These are phyloP conservation scores for Amanita exitialis DNA, from an alignment of 768 basidiomycete genomes.

Conservation along the genomic window DNA sequence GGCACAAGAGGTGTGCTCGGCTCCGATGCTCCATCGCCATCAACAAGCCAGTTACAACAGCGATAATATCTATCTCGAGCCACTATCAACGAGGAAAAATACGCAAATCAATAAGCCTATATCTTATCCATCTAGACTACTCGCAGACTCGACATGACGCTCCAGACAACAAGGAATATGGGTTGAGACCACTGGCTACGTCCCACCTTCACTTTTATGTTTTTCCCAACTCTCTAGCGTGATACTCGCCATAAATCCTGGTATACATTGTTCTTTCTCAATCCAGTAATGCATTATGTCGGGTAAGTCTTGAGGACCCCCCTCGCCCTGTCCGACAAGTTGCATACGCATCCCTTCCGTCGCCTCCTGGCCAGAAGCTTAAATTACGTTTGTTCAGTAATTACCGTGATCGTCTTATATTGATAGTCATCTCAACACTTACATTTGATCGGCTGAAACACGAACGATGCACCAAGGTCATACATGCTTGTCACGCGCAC, in stretches of 20 bases:
- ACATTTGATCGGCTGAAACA: constrained; percentile 53
- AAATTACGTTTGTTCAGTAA: neutral
- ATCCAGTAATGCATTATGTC: constrained; percentile 83
- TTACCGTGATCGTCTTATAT: neutral
- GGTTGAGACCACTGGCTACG: neutral
- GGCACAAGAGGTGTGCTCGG: neutral
- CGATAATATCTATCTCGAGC: neutral
- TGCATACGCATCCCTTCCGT: constrained; percentile 49
- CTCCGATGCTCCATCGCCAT: neutral
- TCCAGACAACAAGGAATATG: neutral
- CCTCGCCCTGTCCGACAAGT: constrained; percentile 64
- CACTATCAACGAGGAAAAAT: neutral
- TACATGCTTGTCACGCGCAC: constrained; percentile 87
- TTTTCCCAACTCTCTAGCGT: constrained; percentile 85
- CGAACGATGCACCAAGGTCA: constrained; percentile 79
- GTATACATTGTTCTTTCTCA: constrained; percentile 74
- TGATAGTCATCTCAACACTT: constrained; percentile 18
- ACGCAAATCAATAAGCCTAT: neutral
- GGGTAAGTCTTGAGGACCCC: constrained; percentile 64
- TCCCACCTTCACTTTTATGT: constrained; percentile 31
- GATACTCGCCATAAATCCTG: constrained; percentile 82
- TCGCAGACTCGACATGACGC: neutral
- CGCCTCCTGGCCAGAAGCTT: neutral
- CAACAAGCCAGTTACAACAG: neutral
- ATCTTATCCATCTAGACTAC: neutral